These are phyloP conservation scores for Lactarius trivialis DNA, from an alignment of 768 basidiomycete species.

Conservation along the genomic window DNA sequence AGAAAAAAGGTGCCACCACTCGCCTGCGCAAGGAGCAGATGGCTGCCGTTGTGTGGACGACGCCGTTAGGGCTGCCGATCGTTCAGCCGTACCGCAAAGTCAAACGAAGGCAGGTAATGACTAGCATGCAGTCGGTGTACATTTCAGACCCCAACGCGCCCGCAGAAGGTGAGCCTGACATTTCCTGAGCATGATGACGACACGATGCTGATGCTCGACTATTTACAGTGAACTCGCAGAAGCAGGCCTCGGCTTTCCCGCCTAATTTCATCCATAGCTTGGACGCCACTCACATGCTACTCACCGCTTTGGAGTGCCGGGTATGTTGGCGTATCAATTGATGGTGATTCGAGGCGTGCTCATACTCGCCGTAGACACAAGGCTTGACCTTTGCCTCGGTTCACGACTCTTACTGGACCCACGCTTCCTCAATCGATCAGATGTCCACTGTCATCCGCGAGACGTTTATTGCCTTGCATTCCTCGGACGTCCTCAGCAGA, in stretches of 20 bases:
- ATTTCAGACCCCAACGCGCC: conserved; percentile 81
- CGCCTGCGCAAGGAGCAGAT: conserved; percentile 81
- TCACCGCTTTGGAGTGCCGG: conserved; percentile 85
- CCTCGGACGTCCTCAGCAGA: conserved; percentile 70
- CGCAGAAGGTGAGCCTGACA: conserved; percentile 45
- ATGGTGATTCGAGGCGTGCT: conserved; percentile 1
- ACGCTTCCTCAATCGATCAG: conserved; percentile 75
- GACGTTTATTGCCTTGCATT: conserved; percentile 89
- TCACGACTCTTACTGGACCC: conserved; percentile 99
- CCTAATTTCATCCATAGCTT: conserved; percentile 98
- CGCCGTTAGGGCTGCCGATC: conserved; percentile 89
- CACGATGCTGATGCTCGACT: background rate
- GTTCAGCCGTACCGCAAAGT: conserved; percentile 92
- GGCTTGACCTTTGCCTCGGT: conserved; percentile 87
- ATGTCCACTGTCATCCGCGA: conserved; percentile 90
- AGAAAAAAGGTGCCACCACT: conserved; percentile 22
- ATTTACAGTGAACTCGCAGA: conserved; percentile 59
- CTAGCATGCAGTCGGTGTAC: conserved; percentile 77
- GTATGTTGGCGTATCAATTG: conserved; percentile 40
- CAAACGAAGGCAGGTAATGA: conserved; percentile 76
- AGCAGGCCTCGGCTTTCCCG: conserved; percentile 96
- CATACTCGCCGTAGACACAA: conserved; percentile 43
- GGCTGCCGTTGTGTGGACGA: conserved; percentile 95
- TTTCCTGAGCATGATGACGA: background rate
- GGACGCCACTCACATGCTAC: conserved; percentile 98